Percentiles rank a stretch among this genome's conserved stretches.
Conservation (phyloP, 1,139 yeast species). For the Scheffersomyces lignicola region DNA sequence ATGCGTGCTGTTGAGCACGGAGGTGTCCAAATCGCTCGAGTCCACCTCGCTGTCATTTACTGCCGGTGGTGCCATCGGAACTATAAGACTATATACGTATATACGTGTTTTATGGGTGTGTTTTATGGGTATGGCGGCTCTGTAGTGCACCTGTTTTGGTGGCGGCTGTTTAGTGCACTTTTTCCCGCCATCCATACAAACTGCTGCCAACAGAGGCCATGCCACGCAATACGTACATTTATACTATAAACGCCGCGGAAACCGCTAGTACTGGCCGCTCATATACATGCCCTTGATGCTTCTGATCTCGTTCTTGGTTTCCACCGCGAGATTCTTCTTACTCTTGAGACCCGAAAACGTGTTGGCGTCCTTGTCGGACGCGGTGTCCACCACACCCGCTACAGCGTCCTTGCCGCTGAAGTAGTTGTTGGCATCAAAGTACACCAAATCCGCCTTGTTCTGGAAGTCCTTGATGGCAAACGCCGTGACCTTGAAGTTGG, state of each 20-base stretch:
- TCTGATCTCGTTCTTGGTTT: conserved; percentile 41
- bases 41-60: neutral
- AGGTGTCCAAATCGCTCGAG: conserved; percentile 4
- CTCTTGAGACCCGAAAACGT: conserved; percentile 9
- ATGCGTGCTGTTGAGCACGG: conserved; percentile 2
- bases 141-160: too few relatives aligned
- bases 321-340: conserved; percentile 34
- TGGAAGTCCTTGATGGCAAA: conserved; percentile 38
- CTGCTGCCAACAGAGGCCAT: too few relatives aligned
- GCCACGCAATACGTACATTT: too few relatives aligned
- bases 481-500: conserved; percentile 31
- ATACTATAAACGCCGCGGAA: too few relatives aligned
- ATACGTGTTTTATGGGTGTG: too few relatives aligned
- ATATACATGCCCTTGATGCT: conserved; percentile 45
- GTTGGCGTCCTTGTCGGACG: conserved; percentile 7
- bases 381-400: conserved; percentile 10
- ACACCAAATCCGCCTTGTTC: conserved; percentile 35
- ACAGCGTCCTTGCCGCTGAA: conserved; percentile 19
- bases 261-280: conserved; percentile 40
- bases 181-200: too few relatives aligned
- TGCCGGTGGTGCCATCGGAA: conserved; percentile 1
- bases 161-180: too few relatives aligned
- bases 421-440: conserved; percentile 32
- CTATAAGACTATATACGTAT: too few relatives aligned
- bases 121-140: too few relatives aligned